These are phyloP conservation scores for Pythium scleroteichum DNA, from an alignment of 352 stramenopile species.

Conservation along the genomic window DNA sequence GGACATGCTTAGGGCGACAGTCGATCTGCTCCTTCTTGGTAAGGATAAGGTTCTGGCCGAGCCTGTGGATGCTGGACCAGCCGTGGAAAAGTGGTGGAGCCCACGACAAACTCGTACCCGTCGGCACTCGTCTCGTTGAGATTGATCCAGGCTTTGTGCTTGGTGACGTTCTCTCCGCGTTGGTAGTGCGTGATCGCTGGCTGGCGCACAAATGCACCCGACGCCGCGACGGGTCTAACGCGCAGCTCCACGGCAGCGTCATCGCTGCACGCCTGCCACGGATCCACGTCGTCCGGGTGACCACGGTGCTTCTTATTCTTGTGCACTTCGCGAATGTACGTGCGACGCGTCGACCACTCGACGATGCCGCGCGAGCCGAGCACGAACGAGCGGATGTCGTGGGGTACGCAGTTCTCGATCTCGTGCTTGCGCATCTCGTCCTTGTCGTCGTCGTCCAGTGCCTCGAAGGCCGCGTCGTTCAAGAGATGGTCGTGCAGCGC, in stretches of 20 bases:
- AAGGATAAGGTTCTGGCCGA: constrained; percentile 55
- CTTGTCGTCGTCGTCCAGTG: constrained; percentile 50
- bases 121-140: constrained; percentile 27
- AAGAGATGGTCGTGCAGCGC: constrained; percentile 38
- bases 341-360: constrained; percentile 72
- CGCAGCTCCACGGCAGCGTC: constrained; percentile 60
- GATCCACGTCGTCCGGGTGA: constrained; percentile 35
- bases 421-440: constrained; percentile 75
- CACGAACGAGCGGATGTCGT: constrained; percentile 73
- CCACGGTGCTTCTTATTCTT: constrained; percentile 38
- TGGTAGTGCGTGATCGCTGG: constrained; percentile 59
- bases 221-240: constrained; percentile 44
- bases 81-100: constrained; percentile 78
- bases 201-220: constrained; percentile 36
- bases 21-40: constrained; percentile 40
- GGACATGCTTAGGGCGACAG: constrained; percentile 79
- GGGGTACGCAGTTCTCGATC: constrained; percentile 85
- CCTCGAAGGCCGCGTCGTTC: constrained; percentile 36
- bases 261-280: constrained; percentile 73
- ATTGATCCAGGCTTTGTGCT: constrained; percentile 65
- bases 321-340: constrained; percentile 70
- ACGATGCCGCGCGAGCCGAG: constrained; percentile 54
- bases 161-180: constrained; percentile 55
- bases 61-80: constrained; percentile 66
- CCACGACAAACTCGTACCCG: constrained; percentile 75